Evolutionary conservation across 352 stramenopile species (phyloP).

Genomic region (Stramenopiles sp.): DNA sequence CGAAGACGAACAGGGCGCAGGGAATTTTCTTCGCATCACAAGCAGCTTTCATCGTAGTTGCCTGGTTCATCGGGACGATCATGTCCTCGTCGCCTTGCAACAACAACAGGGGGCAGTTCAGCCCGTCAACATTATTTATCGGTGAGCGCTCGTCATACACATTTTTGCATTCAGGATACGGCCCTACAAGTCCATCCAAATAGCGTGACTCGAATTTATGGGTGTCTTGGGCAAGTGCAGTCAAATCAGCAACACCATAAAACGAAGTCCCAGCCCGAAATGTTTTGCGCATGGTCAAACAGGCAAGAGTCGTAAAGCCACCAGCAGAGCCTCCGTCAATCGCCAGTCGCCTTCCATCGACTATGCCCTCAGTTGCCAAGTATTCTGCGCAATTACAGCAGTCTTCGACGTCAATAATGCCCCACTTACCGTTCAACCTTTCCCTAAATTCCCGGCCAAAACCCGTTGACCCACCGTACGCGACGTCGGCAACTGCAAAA

Average conservation of each 20-base stretch:
- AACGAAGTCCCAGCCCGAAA: conserved; percentile 34
- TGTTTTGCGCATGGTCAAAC: conserved; percentile 29
- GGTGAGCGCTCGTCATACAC: conserved; percentile 34
- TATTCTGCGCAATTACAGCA: conserved; percentile 31
- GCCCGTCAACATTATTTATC: conserved; percentile 31
- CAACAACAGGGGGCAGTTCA: conserved; percentile 35
- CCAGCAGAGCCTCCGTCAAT: conserved; percentile 39
- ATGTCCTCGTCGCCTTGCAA: conserved; percentile 39
- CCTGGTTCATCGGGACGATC: conserved; percentile 38
- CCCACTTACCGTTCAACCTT: conserved; percentile 29
- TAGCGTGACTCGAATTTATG: conserved; percentile 44
- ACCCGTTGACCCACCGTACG: conserved; percentile 35
- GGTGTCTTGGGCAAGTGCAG: conserved; percentile 30
- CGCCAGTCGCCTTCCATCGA: conserved; percentile 28
- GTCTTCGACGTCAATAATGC: conserved; percentile 37
- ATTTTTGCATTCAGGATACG: conserved; percentile 29
- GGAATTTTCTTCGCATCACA: conserved; percentile 32
- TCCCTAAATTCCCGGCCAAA: conserved; percentile 34
- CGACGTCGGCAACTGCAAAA: conserved; percentile 38
- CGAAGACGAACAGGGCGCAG: conserved; percentile 34
- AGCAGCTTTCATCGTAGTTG: conserved; percentile 33
- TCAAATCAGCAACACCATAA: conserved; percentile 36
- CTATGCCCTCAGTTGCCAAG: conserved; percentile 30
- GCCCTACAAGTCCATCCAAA: conserved; percentile 35
- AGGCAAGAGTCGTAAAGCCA: conserved; percentile 36